Percentiles rank a stretch among this genome's conserved stretches.
Evolutionary conservation across 495 filamentous ascomycete species (phyloP).

Genomic region (Annulohypoxylon bovei): DNA sequence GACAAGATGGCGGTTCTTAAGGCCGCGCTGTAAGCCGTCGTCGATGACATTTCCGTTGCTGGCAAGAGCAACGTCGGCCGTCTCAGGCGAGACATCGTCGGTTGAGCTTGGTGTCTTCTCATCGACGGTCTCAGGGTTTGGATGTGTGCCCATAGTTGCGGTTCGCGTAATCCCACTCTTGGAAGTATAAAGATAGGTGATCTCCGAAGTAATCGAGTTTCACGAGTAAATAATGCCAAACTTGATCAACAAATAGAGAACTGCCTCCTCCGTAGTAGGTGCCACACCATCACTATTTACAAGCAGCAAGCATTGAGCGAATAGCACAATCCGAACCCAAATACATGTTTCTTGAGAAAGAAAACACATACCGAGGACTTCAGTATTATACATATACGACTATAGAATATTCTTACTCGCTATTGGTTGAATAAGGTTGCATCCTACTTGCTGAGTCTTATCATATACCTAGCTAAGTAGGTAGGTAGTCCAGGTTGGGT

Average conservation of each 20-base stretch:
- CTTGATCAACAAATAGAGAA: not conserved
- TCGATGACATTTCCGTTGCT: constrained; percentile 45
- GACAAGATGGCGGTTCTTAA: constrained; percentile 46
- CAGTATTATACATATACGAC: not conserved
- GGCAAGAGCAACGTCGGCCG: constrained; percentile 16
- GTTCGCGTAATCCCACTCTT: not conserved
- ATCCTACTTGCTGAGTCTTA: constrained; percentile 28
- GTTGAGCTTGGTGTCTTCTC: constrained; percentile 22
- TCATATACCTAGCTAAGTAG: not conserved
- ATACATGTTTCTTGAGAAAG: not conserved
- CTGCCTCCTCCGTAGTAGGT: not conserved
- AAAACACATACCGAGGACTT: not conserved
- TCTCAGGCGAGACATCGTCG: constrained; percentile 5
- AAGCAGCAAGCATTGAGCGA: not conserved
- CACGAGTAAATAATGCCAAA: not conserved
- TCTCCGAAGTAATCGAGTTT: not conserved
- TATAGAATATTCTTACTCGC: not conserved
- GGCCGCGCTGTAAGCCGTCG: constrained; percentile 45
- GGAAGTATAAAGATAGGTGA: not conserved
- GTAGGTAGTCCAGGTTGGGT: not conserved
- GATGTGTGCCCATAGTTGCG: constrained; percentile 1
- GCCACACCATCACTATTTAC: not conserved
- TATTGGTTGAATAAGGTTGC: constrained; percentile 29
- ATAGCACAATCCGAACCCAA: not conserved
- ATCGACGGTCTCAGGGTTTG: not conserved